These are phyloP conservation scores for Penicillium turbatum DNA, from an alignment of 495 filamentous ascomycete genomes.

Conservation along the genomic window DNA sequence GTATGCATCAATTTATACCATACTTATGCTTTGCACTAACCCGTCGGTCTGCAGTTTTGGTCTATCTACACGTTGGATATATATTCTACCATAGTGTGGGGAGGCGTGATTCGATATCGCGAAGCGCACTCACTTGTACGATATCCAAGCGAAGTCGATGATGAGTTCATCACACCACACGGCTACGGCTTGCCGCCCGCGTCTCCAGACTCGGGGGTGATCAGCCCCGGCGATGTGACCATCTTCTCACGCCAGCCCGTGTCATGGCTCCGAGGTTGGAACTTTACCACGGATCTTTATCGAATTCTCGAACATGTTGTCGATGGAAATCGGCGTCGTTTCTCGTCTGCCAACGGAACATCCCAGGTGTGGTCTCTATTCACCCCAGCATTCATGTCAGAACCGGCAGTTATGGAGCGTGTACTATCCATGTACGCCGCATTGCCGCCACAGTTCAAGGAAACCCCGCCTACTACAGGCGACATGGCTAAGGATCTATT, in stretches of 20 bases:
- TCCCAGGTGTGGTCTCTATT: conserved; percentile 29
- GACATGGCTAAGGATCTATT: conserved; percentile 37
- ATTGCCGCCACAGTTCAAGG: conserved; percentile 38
- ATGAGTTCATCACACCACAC: conserved; percentile 31
- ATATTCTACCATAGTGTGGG: conserved; percentile 47
- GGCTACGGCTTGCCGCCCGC: conserved; percentile 25
- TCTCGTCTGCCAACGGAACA: conserved; percentile 27
- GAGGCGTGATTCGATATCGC: conserved; percentile 40
- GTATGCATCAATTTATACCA: conserved; percentile 18
- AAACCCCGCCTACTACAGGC: conserved; percentile 28
- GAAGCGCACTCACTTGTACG: conserved; percentile 41
- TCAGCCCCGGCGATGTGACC: conserved; percentile 6
- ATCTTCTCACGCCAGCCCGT: conserved; percentile 19
- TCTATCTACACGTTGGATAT: conserved; percentile 51
- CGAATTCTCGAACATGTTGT: conserved; percentile 46
- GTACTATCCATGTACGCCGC: conserved; percentile 38
- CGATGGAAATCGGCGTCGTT: conserved; percentile 28
- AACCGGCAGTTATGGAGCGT: conserved; percentile 34
- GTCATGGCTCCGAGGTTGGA: conserved; percentile 50
- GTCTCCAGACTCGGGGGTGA: conserved; percentile 9
- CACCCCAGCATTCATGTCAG: conserved; percentile 23
- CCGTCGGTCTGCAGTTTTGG: conserved; percentile 39
- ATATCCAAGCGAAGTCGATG: conserved; percentile 45
- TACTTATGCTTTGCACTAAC: not conserved
- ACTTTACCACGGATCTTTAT: conserved; percentile 50